Evolutionary conservation across 2,329 filamentous ascomycete genomes (phyloP).

Genomic region (Penicillium sp.): DNA sequence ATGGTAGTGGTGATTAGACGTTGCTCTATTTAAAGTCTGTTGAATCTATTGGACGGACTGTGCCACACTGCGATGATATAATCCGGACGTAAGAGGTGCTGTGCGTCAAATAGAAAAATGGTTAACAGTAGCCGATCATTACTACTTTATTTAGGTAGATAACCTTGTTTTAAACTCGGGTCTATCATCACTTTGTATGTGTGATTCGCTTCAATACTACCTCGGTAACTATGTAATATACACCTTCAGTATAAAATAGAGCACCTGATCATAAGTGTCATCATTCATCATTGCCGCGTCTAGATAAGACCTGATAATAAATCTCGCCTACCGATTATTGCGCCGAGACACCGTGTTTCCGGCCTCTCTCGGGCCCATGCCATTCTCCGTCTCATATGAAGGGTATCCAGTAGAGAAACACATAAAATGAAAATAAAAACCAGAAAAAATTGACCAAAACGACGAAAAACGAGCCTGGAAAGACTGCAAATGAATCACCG

Average conservation of each 20-base stretch:
- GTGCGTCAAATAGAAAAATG: neutral
- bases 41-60: neutral
- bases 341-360: constrained; percentile 8
- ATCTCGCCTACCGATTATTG: neutral
- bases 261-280: constrained; percentile 16
- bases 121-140: neutral
- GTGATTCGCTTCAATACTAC: neutral
- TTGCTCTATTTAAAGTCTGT: neutral
- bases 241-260: neutral
- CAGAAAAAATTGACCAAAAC: neutral
- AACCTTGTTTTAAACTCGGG: neutral
- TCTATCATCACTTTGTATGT: neutral
- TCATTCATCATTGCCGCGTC: constrained; percentile 18
- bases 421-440: neutral
- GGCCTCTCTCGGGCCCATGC: constrained; percentile 2
- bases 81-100: neutral
- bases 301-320: neutral
- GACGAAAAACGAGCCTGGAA: neutral
- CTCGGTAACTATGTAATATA: constrained; percentile 6
- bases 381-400: constrained; percentile 16
- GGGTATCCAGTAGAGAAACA: constrained; percentile 19
- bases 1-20: neutral
- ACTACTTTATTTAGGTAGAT: neutral
- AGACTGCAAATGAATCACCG: constrained; percentile 36
- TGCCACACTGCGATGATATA: neutral